Conservation (phyloP, 495 filamentous ascomycete species). For the Emericellopsis terricola region DNA sequence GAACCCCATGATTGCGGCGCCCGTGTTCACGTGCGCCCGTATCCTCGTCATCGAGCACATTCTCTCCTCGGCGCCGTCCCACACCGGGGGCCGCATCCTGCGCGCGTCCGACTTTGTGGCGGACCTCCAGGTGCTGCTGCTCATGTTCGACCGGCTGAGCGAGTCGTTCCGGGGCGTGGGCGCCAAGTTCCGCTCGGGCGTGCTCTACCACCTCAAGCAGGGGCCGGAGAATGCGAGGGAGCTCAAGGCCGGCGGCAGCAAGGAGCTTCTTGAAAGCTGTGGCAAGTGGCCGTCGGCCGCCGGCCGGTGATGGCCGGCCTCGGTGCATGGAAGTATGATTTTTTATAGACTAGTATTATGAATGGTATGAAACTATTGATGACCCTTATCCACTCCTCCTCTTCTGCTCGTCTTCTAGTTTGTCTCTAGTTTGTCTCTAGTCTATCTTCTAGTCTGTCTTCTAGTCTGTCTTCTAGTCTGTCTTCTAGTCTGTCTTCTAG, state of each 20-base stretch:
- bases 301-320: too few species aligned
- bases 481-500: conserved; percentile 27
- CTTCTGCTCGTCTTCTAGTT: too few species aligned
- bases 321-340: too few species aligned
- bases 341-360: too few species aligned
- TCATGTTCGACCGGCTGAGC: not conserved
- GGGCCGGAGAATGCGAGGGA: not conserved
- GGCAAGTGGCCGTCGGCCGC: too few species aligned
- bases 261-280: not conserved
- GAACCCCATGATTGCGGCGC: not conserved
- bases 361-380: too few species aligned
- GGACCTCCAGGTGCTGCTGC: not conserved
- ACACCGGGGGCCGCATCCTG: not conserved
- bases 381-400: too few species aligned
- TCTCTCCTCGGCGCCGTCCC: not conserved
- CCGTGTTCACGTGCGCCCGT: not conserved
- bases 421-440: too few species aligned
- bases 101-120: not conserved
- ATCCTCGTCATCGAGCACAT: not conserved
- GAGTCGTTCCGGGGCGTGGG: not conserved
- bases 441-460: conserved; percentile 11
- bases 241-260: not conserved
- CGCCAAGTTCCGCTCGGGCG: not conserved
- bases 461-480: conserved; percentile 32
- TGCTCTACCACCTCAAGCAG: not conserved